Conservation (phyloP, 257 asterid species). For the Thymus mandschuricus region DNA sequence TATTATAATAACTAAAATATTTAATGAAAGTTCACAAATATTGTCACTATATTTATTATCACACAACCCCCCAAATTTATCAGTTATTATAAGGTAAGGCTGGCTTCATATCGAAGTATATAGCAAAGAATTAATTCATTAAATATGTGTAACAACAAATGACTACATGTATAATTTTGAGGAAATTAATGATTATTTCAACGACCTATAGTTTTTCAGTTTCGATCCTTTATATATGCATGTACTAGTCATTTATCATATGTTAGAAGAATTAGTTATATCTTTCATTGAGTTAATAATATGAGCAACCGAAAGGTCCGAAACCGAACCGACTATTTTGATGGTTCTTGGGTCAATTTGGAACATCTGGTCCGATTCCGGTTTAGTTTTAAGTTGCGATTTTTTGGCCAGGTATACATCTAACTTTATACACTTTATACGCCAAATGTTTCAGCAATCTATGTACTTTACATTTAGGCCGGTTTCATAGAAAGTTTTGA, state of each 20-base stretch:
- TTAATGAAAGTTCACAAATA: slow-evolving; percentile 18
- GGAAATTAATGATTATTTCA: slow-evolving; percentile 28
- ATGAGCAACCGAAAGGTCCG: no score
- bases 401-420: no score
- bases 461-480: no score
- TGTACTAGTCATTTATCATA: not conserved
- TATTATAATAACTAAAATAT: slow-evolving; percentile 14
- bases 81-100: not conserved
- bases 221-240: not conserved
- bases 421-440: no score
- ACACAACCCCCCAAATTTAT: slow-evolving; percentile 19
- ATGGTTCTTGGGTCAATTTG: no score
- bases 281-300: no score
- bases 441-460: no score
- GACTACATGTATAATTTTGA: not conserved
- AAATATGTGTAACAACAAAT: slow-evolving; percentile 13
- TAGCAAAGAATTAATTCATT: slow-evolving; percentile 19
- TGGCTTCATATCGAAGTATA: slow-evolving; percentile 15
- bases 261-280: no score
- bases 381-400: no score
- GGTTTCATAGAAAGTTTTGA: no score
- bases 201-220: slow-evolving; percentile 20
- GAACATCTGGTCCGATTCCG: no score
- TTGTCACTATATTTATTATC: slow-evolving; percentile 25
- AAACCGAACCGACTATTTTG: no score